Percentiles rank a stretch among this genome's conserved stretches.
Evolutionary conservation across 225 moss, liverwort and hornwort genomes (phyloP).

Genomic region (Pseudoscleropodium purum): DNA sequence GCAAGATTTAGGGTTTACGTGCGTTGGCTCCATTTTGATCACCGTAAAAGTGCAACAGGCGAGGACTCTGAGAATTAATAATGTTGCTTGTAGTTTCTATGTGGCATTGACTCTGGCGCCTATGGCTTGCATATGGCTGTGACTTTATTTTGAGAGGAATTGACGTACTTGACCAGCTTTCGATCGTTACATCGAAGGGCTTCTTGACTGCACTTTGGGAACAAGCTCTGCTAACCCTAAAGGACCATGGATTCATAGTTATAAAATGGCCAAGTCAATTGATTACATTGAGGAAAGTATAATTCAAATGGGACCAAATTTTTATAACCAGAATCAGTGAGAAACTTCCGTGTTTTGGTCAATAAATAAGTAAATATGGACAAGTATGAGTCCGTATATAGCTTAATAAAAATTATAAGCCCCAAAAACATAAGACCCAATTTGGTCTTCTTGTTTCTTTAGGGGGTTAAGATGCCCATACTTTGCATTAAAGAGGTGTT

Average conservation of each 20-base stretch:
- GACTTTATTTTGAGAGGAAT: not conserved
- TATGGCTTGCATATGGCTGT: not conserved
- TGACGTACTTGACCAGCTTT: not conserved
- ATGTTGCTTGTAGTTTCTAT: not conserved
- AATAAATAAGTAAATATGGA: too few species aligned
- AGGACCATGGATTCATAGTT: not conserved
- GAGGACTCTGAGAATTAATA: not conserved
- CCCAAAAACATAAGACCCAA: too few species aligned
- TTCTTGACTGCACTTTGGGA: not conserved
- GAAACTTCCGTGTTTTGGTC: not conserved
- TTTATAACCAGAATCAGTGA: not conserved
- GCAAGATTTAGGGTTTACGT: constrained; percentile 8
- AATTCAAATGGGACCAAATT: not conserved
- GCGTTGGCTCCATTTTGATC: not conserved
- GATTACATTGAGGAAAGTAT: not conserved
- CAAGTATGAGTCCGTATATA: not conserved
- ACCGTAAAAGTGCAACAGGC: not conserved
- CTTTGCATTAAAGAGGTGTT: not conserved
- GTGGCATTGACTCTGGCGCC: not conserved
- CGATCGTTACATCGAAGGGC: not conserved
- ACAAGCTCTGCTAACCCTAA: not conserved
- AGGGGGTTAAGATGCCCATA: not conserved
- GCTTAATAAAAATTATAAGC: not conserved
- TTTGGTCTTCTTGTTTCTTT: not conserved
- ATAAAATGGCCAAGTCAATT: not conserved